Conservation (phyloP, 2,329 filamentous ascomycete genomes). For the Talaromyces marneffei region DNA sequence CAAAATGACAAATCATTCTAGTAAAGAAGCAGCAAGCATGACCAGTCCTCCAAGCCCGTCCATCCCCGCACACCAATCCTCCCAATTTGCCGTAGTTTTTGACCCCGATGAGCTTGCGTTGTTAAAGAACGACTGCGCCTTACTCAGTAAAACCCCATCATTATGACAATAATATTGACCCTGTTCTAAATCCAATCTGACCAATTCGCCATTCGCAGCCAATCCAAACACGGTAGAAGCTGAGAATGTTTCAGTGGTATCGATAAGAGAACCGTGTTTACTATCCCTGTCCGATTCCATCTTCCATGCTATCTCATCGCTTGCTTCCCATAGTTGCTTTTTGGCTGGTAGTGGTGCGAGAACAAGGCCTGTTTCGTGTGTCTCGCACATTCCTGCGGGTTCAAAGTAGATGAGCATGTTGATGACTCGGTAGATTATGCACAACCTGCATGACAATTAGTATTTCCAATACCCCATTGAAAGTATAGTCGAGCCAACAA, state of each 20-base stretch:
- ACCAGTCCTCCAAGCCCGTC: slow-evolving; percentile 43
- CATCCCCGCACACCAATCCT: slow-evolving; percentile 44
- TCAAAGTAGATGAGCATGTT: slow-evolving; percentile 42
- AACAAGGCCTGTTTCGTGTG: slow-evolving; percentile 29
- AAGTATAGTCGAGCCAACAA: background rate
- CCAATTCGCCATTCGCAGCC: slow-evolving; percentile 1
- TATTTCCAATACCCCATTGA: background rate
- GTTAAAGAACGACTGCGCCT: background rate
- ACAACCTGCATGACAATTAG: slow-evolving; percentile 29
- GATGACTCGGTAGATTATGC: slow-evolving; percentile 36
- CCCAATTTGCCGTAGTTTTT: slow-evolving; percentile 31
- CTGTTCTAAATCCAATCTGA: background rate
- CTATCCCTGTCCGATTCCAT: slow-evolving; percentile 24
- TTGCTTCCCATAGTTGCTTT: slow-evolving; percentile 43
- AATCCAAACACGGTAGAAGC: background rate
- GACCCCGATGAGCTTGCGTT: slow-evolving; percentile 10
- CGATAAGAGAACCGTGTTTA: slow-evolving; percentile 10
- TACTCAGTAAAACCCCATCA: background rate
- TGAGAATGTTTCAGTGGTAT: background rate
- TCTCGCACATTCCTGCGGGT: slow-evolving; percentile 34
- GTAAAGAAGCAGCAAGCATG: slow-evolving; percentile 41
- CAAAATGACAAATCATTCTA: background rate
- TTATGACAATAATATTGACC: background rate
- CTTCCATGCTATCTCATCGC: slow-evolving; percentile 32
- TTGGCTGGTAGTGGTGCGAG: slow-evolving; percentile 40